These are phyloP conservation scores for Afroboletus lepidellus DNA, from an alignment of 1,284 basidiomycete genomes.

Conservation along the genomic window DNA sequence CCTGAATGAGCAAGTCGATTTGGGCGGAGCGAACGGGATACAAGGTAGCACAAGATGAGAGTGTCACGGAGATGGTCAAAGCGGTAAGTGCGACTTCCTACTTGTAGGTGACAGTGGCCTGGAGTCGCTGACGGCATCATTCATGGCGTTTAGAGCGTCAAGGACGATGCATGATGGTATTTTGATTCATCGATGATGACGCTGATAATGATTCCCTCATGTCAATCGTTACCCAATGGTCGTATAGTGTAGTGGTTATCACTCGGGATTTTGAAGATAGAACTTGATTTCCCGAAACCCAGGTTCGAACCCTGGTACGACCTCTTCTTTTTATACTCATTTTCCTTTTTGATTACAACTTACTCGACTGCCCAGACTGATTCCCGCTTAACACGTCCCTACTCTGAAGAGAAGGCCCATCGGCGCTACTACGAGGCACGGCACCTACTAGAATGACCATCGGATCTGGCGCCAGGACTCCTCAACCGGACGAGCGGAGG, in stretches of 20 bases:
- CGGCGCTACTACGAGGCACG: no score
- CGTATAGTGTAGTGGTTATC: slow-evolving; percentile 40
- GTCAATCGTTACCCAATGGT: slow-evolving; percentile 3
- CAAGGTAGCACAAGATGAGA: no score
- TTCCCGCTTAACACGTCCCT: neutral
- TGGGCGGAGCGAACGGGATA: no score
- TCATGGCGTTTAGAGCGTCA: neutral
- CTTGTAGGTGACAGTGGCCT: no score
- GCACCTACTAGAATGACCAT: no score
- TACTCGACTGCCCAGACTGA: neutral
- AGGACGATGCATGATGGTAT: neutral
- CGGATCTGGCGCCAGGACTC: neutral
- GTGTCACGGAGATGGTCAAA: no score
- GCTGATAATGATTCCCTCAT: neutral
- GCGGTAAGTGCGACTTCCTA: no score
- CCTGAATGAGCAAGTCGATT: no score
- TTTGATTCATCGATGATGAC: no score
- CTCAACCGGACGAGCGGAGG: no score
- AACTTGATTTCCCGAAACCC: slow-evolving; percentile 33
- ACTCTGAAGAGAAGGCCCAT: neutral
- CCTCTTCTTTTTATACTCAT: slow-evolving; percentile 15
- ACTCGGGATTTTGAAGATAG: slow-evolving; percentile 36
- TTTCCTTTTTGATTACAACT: neutral
- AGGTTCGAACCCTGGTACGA: slow-evolving; percentile 39
- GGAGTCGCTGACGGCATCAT: neutral